Evolutionary conservation across 2,329 filamentous ascomycete genomes (phyloP), one percentile per base, ranked within the genome.

Genomic region (Thielaviopsis ethacetica): DNA sequence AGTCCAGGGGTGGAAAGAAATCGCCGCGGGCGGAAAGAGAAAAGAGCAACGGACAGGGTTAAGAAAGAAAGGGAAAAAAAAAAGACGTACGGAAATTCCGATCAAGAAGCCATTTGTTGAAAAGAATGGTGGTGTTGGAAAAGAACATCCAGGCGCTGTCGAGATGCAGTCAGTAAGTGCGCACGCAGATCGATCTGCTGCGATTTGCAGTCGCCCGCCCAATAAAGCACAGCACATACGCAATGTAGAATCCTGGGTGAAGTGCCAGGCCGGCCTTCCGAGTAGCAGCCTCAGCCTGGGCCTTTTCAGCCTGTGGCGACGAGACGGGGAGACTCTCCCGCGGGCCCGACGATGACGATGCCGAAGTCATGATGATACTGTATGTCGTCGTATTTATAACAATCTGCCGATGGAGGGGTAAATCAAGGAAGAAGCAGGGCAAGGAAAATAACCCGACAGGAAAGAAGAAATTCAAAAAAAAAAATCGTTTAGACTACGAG

Each of bases 101-200:
- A 68, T 88, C 82, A 61, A 95, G 79, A 55, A 95, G 81, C 81
- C 86, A 91, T 75, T 95, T 95, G 77, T 95, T 95, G 78, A 94
- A 94, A 62, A 95, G 74, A 68, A 95, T 94, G 62, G 91, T 89
- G 66, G 81, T 77, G 64, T 88, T 91, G 66, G 87, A 93, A 68
- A 93, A 81, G 64, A 88, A 77, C 65, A 95, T 94, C 88, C 89
- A 95, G 67, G 81, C 79, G 58, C 77, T 79, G 52, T 26, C 30
- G 22, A 47, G 17, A 50, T 10, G 5, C 49, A 17, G 22, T 4
- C 22, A 24, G 49, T 51, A 12, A 22, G 49, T 9, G 9, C 5
- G n/a, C 4, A n/a, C 6, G 10, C 10, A 22, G 49, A 51, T 51
- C 49, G n/a, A n/a, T n/a, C n/a, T 51, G 59, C 3, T n/a, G 21